These are phyloP conservation scores for Jatropha podagrica DNA, from an alignment of 441 rosid genomes.

Conservation along the genomic window DNA sequence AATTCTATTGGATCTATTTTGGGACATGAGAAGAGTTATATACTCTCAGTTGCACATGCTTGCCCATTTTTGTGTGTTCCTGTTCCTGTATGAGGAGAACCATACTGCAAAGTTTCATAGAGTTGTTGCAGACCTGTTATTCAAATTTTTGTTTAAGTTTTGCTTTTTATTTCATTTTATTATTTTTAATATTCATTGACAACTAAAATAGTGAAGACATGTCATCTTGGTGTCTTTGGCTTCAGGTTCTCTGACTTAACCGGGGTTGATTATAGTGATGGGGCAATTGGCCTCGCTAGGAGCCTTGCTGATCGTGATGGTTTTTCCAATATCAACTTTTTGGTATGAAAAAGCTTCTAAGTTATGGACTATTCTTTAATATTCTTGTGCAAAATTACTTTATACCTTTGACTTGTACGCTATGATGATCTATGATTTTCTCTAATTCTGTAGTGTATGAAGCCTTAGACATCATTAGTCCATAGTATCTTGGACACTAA, in stretches of 20 bases:
- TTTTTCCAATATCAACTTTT: constrained; percentile 56
- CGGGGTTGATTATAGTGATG: constrained; percentile 89
- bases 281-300: constrained; percentile 80
- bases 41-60: not conserved
- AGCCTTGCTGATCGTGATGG: constrained; percentile 84
- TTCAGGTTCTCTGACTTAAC: constrained; percentile 88
- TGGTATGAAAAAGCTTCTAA: constrained; percentile 45
- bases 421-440: not conserved
- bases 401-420: not conserved
- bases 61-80: not conserved
- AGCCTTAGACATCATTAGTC: not conserved
- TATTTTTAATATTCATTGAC: not conserved
- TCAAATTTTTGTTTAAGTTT: not conserved
- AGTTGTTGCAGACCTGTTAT: not conserved
- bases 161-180: not conserved
- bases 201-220: not conserved
- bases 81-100: not conserved
- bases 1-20: not conserved
- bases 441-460: not conserved
- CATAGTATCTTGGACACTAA: not conserved
- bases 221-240: constrained; percentile 8
- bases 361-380: not conserved
- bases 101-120: not conserved
- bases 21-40: not conserved
- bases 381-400: not conserved